Evolutionary conservation across 2,329 filamentous ascomycete genomes (phyloP).

Genomic region (Juglanconis sp.): DNA sequence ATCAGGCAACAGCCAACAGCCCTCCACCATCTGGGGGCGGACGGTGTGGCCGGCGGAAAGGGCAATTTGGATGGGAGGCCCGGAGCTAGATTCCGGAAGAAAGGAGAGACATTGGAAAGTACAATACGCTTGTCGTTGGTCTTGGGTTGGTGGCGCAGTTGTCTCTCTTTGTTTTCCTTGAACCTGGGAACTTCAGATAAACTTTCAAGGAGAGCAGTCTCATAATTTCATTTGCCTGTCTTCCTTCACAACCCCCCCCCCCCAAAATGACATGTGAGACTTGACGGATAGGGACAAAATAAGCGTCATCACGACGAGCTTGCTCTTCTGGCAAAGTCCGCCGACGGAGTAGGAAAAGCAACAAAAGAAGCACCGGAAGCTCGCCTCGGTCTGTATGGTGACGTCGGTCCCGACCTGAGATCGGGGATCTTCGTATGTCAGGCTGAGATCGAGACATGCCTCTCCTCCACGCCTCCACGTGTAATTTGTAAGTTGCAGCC

Average conservation of each 20-base stretch:
- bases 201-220: slow-evolving; percentile 8
- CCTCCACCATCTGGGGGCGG: not conserved
- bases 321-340: not conserved
- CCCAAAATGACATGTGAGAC: not conserved
- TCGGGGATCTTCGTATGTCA: not conserved
- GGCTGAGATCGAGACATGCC: not conserved
- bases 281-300: not conserved
- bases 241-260: not conserved
- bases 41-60: not conserved
- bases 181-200: not conserved
- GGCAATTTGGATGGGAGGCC: not conserved
- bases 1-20: not conserved
- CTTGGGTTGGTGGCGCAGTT: not conserved
- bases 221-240: slow-evolving; percentile 8
- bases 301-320: not conserved
- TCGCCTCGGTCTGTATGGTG: not conserved
- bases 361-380: not conserved
- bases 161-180: slow-evolving; percentile 3
- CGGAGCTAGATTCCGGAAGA: not conserved
- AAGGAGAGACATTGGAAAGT: not conserved
- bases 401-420: too few species aligned
- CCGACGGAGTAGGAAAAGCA: slow-evolving; percentile 7
- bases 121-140: not conserved
- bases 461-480: not conserved
- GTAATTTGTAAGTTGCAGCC: not conserved